Percentiles rank a stretch among this genome's conserved stretches.
Conservation (phyloP, 2,329 filamentous ascomycete genomes). For the Periglandula ipomoeae region DNA sequence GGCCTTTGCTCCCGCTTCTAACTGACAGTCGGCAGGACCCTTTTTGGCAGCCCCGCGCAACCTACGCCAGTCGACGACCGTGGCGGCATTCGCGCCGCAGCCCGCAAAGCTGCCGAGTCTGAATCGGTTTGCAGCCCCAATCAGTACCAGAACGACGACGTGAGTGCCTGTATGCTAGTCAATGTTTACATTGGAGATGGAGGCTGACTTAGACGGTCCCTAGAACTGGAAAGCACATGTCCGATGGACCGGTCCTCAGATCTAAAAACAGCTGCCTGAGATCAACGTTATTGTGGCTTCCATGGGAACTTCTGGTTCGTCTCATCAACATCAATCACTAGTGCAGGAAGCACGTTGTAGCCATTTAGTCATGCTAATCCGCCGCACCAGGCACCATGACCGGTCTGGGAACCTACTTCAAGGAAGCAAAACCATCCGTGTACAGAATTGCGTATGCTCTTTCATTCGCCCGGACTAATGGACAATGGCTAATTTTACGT, state of each 20-base stretch:
- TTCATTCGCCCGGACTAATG: background rate
- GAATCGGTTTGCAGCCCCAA: conserved; percentile 21
- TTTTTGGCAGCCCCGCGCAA: conserved; percentile 25
- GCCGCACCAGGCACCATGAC: conserved; percentile 32
- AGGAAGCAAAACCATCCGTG: conserved; percentile 39
- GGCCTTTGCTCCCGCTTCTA: background rate
- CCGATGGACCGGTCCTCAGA: conserved; percentile 51
- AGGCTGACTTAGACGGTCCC: background rate
- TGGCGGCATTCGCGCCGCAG: conserved; percentile 22
- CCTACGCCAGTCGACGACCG: conserved; percentile 22
- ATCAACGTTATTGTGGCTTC: conserved; percentile 46
- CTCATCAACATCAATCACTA: background rate
- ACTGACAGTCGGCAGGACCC: conserved; percentile 25
- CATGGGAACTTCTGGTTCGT: conserved; percentile 38
- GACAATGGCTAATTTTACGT: conserved; percentile 8
- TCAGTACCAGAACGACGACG: conserved; percentile 25
- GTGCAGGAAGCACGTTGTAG: no score
- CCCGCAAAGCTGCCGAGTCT: conserved; percentile 20
- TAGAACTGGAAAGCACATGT: conserved; percentile 46
- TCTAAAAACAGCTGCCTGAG: conserved; percentile 44
- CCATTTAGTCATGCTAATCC: background rate
- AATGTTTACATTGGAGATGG: no score
- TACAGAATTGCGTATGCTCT: conserved; percentile 22
- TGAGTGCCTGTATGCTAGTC: no score
- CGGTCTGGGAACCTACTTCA: conserved; percentile 41